Evolutionary conservation across 176 grass and related monocot species (phyloP), one percentile per base, ranked within the genome.

Genomic region (Oryza glumipatula): DNA sequence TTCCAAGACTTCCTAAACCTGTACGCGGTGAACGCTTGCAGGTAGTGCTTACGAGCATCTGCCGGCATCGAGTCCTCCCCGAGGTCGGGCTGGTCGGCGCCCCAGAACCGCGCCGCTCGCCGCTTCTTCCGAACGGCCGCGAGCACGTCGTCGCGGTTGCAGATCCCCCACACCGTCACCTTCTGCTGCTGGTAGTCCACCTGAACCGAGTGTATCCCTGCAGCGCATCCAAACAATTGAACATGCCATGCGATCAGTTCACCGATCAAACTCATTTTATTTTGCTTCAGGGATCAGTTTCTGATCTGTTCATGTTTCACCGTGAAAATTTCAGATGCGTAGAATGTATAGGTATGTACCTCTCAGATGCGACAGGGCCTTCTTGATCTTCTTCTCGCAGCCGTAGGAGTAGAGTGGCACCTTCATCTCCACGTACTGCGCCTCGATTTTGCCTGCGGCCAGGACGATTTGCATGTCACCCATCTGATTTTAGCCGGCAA

Each of bases 81-180:
- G 0, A 44, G 48, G 22, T 39, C 86, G 19, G 47, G 26, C 16
- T 60, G 41, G 6, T 71, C 46, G 2, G 28, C 33, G 28, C 84
- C 89, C 96, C 93, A 98, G 77, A 94, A 98, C 32, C 67, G 79
- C 32, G 96, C 76, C 28, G 80, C 89, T 3, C 89, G 87, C 74
- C 96, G 87, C 89, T 95, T 98, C 90, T 88, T 92, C 43, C 89
- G 88, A 21, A 98, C 75, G 38, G 96, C 91, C 1, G 80, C 81
- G 67, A 95, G 93, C 73, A 98, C 96, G 73, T 94, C 93, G 19
- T 90, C 72, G 52, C 72, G 75, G 78, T 90, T 92, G 91, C 93
- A 95, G 15, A 98, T 98, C 48, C 96, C 96, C 96, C 93, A 98
- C 11, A 92, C 93, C 12, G 93, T 98, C 73, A 98, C 96, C 87